Evolutionary conservation across 345 rosid genomes (phyloP), one percentile per base, ranked within the genome.

Genomic region (Salix exigua): DNA sequence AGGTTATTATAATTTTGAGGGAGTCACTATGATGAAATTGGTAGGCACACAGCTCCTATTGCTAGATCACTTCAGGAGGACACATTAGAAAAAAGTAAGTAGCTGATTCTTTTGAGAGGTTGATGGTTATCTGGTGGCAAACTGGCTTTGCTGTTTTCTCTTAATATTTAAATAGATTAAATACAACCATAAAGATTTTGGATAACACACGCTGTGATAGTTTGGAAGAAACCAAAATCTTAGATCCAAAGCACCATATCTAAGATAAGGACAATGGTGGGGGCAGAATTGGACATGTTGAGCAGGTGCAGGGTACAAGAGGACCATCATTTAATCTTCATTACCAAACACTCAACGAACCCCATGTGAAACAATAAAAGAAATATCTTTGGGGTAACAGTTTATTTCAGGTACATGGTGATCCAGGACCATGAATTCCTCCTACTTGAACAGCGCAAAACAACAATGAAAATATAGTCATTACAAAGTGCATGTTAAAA

Each of bases 41-140:
- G 30, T 46, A 67, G 73, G 70, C 69, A 60, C 60, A 26, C 44
- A 40, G 68, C 79, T 70, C 79, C 60, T 76, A 69, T 58, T 70
- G 69, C 74, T 60, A 70, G 67, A 70, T 61, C 73, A 76, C 38
- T 64, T 68, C 68, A 48, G 66, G 67, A 53, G 33, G 55, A 76
- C 66, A 37, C 73, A 9, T n/a, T n/a, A 10, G 5, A 58, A 10
- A n/a, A 48, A 23, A 55, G 37, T 33, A 58, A 23, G 63, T 10
- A 9, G 28, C 28, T 25, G 11, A n/a, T 58, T 58, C 63, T 58
- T 53, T 12, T 23, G 16, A 58, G 5, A 58, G 28, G 28, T 58
- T 23, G 28, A 58, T 10, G 63, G 4, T 58, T 58, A 26, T 10
- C 63, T 9, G 6, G 10, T 9, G 28, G 28, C 2, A 23, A 23